Conservation (phyloP, 441 rosid species). For the Hura crepitans region DNA sequence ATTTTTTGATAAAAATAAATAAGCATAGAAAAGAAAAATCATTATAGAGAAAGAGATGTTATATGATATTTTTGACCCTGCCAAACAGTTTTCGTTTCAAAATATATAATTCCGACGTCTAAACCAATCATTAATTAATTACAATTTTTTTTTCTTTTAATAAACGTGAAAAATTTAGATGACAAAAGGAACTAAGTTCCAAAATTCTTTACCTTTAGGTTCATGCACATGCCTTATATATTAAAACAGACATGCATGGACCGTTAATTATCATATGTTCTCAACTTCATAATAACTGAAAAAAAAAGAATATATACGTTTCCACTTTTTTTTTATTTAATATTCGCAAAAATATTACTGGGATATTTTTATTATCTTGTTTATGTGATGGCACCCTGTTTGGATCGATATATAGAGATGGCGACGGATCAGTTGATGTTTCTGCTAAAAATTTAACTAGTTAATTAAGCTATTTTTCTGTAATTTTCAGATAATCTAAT, state of each 20-base stretch:
- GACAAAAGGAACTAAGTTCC: neutral
- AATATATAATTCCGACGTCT: neutral
- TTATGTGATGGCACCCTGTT: too few relatives aligned
- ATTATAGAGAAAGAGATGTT: neutral
- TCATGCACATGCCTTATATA: slow-evolving; percentile 11
- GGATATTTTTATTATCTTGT: too few relatives aligned
- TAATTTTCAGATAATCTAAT: too few relatives aligned
- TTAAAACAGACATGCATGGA: neutral
- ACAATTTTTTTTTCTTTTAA: neutral
- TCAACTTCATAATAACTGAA: too few relatives aligned
- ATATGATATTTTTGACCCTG: neutral
- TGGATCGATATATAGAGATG: too few relatives aligned
- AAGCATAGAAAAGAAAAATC: neutral
- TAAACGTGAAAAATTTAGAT: neutral
- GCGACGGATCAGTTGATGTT: too few relatives aligned
- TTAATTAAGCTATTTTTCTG: too few relatives aligned
- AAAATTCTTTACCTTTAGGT: neutral
- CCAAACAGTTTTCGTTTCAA: neutral
- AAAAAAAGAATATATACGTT: neutral
- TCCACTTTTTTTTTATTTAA: neutral
- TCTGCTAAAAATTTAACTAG: too few relatives aligned
- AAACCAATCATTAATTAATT: neutral
- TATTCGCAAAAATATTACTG: too few relatives aligned
- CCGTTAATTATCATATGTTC: neutral
- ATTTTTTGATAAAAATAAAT: neutral